Evolutionary conservation across 192 early-diverging fungal species (phyloP).

Genomic region (Podila epicladia): DNA sequence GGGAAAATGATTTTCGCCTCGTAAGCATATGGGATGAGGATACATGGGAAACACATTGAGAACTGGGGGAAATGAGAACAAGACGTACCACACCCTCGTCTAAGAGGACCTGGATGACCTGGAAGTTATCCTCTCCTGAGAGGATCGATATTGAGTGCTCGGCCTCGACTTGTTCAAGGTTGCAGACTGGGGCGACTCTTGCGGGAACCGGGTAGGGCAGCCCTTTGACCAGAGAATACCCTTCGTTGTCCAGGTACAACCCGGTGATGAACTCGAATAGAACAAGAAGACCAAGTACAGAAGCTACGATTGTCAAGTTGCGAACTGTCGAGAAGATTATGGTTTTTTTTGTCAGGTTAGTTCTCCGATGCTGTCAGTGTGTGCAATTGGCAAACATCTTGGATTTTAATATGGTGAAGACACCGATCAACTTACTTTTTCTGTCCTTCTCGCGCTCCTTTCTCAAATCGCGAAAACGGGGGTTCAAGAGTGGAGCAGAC

Average conservation of each 20-base stretch:
- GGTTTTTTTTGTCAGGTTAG: background rate
- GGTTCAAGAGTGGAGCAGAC: background rate
- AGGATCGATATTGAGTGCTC: background rate
- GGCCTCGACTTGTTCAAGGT: background rate
- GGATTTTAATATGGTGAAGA: background rate
- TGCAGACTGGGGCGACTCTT: background rate
- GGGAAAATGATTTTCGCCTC: too few relatives aligned
- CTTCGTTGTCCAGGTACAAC: background rate
- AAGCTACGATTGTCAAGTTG: background rate
- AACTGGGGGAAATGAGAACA: background rate
- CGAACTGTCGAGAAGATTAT: background rate
- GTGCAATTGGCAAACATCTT: background rate
- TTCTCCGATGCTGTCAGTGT: too few relatives aligned
- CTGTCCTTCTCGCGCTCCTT: background rate
- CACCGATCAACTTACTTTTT: background rate
- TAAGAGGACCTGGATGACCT: background rate
- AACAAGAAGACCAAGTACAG: background rate
- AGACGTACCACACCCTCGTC: background rate
- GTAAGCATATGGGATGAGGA: too few relatives aligned
- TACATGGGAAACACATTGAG: background rate
- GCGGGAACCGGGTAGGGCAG: background rate
- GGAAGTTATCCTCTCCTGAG: background rate
- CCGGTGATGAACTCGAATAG: background rate
- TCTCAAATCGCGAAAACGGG: background rate
- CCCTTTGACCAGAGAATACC: background rate